These are phyloP conservation scores for Lachnellula occidentalis DNA, from an alignment of 2,329 filamentous ascomycete species.

Conservation along the genomic window DNA sequence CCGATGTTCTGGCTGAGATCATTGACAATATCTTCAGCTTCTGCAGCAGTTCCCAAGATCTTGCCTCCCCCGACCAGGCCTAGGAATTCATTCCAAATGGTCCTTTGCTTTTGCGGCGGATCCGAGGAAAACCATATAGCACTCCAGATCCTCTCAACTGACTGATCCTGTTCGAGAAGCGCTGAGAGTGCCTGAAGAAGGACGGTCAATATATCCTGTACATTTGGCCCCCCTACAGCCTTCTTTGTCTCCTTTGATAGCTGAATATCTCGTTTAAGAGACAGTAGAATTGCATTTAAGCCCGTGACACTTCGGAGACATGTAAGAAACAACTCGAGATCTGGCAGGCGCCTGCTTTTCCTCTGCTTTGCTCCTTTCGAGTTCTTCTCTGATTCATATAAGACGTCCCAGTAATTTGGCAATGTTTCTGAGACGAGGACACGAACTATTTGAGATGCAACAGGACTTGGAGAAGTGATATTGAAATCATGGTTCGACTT, in stretches of 20 bases:
- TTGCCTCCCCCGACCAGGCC: constrained; percentile 54
- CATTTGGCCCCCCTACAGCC: constrained; percentile 25
- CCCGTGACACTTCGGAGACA: constrained; percentile 71
- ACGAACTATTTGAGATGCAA: constrained; percentile 70
- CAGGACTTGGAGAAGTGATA: constrained; percentile 58
- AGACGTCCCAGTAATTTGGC: constrained; percentile 73
- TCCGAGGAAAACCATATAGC: constrained; percentile 35
- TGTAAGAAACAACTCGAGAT: constrained; percentile 48
- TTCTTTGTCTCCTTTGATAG: constrained; percentile 38
- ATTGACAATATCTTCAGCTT: constrained; percentile 41
- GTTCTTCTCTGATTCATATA: constrained; percentile 42
- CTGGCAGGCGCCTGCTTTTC: constrained; percentile 25
- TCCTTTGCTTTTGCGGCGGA: constrained; percentile 37
- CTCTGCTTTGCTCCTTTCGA: constrained; percentile 11
- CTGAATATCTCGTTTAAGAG: constrained; percentile 57
- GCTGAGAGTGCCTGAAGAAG: constrained; percentile 38
- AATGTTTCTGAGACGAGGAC: constrained; percentile 67
- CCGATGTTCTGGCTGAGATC: constrained; percentile 22
- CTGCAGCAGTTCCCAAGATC: constrained; percentile 51
- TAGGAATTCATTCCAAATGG: constrained; percentile 60
- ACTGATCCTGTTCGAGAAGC: constrained; percentile 39
- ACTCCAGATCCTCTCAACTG: constrained; percentile 39
- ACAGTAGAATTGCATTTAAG: constrained; percentile 69
- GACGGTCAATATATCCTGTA: constrained; percentile 32
- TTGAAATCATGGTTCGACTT: constrained; percentile 40